A percentile compares a stretch with the other conserved stretches of the same genome.
phyloP scores from a whole-genome alignment of 257 asterid species.

The Buddleja alternifolia region DNA sequence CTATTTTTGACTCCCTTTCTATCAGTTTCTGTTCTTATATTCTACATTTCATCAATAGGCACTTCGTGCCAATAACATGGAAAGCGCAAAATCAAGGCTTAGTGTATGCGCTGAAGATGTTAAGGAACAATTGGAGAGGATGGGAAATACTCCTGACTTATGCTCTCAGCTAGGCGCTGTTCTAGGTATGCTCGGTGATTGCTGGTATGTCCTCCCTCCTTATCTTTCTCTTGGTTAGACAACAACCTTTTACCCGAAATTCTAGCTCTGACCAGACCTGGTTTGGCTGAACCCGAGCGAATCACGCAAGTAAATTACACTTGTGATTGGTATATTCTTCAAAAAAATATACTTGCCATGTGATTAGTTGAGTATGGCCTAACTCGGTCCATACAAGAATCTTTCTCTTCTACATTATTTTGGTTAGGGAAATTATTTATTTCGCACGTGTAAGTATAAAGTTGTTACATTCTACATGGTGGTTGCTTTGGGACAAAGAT shows the following conservation, averaged over 20 bases:
- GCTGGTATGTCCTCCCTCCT: constrained; percentile 63
- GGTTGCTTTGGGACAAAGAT: not conserved
- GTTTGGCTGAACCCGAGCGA: no score
- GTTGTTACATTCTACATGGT: not conserved
- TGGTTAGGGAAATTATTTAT: not conserved
- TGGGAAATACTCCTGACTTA: constrained; percentile 78
- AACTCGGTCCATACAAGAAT: not conserved
- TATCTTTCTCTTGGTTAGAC: constrained; percentile 9
- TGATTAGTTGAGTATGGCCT: no score
- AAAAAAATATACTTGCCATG: no score
- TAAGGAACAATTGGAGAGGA: constrained; percentile 73
- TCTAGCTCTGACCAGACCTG: no score
- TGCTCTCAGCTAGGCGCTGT: constrained; percentile 98
- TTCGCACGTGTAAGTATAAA: not conserved
- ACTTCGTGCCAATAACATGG: constrained; percentile 86
- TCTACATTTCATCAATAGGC: constrained; percentile 57
- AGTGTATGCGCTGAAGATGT: constrained; percentile 84
- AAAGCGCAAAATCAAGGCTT: constrained; percentile 92
- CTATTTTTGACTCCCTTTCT: constrained; percentile 10
- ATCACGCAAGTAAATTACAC: no score
- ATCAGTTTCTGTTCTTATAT: constrained; percentile 10
- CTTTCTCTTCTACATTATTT: not conserved
- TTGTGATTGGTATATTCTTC: no score
- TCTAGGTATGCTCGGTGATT: constrained; percentile 96
- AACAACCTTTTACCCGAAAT: no score